Percentiles rank a stretch among this genome's conserved stretches.
phyloP scores from a whole-genome alignment of 2,329 filamentous ascomycete genomes.

The Sporothrix pallida region DNA sequence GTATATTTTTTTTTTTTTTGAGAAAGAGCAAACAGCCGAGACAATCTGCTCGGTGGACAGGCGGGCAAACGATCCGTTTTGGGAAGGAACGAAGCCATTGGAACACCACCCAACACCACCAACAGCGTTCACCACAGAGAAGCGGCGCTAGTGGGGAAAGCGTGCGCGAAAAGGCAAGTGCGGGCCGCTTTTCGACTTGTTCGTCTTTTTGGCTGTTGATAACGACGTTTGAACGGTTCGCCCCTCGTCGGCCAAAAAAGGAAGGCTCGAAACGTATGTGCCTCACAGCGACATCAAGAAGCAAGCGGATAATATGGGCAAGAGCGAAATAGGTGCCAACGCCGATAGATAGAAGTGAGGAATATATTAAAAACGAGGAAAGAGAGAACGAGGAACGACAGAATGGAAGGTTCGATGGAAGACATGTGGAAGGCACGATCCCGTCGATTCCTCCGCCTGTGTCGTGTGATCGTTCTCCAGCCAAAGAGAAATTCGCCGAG shows the following conservation, averaged over 20 bases:
- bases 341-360: background rate
- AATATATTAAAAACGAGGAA: background rate
- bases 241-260: background rate
- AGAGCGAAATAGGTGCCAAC: constrained; percentile 6
- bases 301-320: constrained; percentile 16
- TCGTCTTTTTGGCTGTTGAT: constrained; percentile 16
- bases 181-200: background rate
- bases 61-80: constrained; percentile 27
- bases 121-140: background rate
- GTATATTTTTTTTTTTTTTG: too few relatives aligned
- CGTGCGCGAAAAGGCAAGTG: constrained; percentile 28
- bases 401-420: constrained; percentile 14
- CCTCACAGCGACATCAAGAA: background rate
- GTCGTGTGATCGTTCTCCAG: constrained; percentile 22
- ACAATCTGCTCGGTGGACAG: constrained; percentile 18
- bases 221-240: too few relatives aligned
- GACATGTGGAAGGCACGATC: constrained; percentile 1
- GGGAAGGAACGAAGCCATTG: constrained; percentile 32
- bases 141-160: constrained; percentile 4
- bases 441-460: background rate
- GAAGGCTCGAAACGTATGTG: constrained; percentile 10
- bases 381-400: background rate
- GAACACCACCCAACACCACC: constrained; percentile 7
- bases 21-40: background rate
- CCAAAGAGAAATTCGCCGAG: constrained; percentile 28